Conservation (phyloP, 2,329 filamentous ascomycete genomes). For the Cladosporium oxysporum region DNA sequence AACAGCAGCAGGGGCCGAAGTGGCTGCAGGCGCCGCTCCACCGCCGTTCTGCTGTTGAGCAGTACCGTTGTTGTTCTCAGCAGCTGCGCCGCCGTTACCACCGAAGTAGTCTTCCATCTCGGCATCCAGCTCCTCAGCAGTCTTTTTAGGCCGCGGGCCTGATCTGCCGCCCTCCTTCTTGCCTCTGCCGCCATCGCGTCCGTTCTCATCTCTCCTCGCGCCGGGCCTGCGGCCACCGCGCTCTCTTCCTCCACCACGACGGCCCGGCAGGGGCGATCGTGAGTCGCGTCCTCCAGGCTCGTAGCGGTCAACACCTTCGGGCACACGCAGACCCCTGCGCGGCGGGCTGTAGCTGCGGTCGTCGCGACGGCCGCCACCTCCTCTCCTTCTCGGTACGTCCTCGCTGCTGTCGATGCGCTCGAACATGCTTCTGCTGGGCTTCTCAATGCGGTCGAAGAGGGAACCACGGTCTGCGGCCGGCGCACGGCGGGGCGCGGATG, state of each 20-base stretch:
- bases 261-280: conserved; percentile 51
- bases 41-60: conserved; percentile 40
- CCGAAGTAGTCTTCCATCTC: conserved; percentile 96
- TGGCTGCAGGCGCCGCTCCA: conserved; percentile 24
- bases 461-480: conserved; percentile 35
- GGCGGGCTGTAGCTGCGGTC: conserved; percentile 45
- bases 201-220: conserved; percentile 45
- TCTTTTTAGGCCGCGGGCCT: conserved; percentile 69
- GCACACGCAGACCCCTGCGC: conserved; percentile 57
- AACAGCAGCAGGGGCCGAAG: conserved; percentile 21
- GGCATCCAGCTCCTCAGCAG: conserved; percentile 87
- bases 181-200: conserved; percentile 46
- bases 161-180: conserved; percentile 49
- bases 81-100: conserved; percentile 29
- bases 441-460: conserved; percentile 52
- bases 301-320: conserved; percentile 76
- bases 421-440: conserved; percentile 63
- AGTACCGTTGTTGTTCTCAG: conserved; percentile 34
- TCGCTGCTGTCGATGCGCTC: conserved; percentile 57
- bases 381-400: conserved; percentile 23
- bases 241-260: conserved; percentile 49
- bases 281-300: conserved; percentile 60
- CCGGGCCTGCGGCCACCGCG: conserved; percentile 48
- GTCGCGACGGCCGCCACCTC: conserved; percentile 29
- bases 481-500: conserved; percentile 47